Base-by-base conservation (phyloP, 1,284 basidiomycete species). In the Ganoderma boninense region DNA sequence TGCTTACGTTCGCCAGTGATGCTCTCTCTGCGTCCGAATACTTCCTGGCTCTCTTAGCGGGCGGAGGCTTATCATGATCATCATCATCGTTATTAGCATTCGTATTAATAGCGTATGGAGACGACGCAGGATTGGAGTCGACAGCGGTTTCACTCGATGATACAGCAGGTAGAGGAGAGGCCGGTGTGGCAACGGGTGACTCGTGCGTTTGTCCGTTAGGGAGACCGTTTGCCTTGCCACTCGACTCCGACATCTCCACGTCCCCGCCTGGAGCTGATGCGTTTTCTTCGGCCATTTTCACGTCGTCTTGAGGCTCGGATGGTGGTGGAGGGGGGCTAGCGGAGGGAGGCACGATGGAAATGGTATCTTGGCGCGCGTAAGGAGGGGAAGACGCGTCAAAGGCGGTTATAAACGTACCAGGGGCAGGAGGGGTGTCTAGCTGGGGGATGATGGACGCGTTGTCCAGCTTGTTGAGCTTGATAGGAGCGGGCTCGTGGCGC, bases 21-120 rank as follows among this genome's bases (percentile, higher is more conserved):
- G 86, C 87, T 75, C 82, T 83, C 77, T 88, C 87, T 65, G 87
- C 86, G 73, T 88, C 86, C 62, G 87, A 88, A 68, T 83, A 80
- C 78, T 84, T 87, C 75, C 87, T 80, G 26, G 87, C 84, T 73
- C 88, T 88, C 86, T 87, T 92, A 83, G 92, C 90, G 60, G 93
- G 93, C 32, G 90, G 92, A 20, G 89, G 91, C 73, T 86, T 84
- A 73, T 87, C 84, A 74, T 88, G 87, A 64, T 89, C 88, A 73
- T 85, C 84, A 72, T 87, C 85, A 68, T 82, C 77, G 75, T 77
- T 77, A 78, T 78, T 79, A 79, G 78, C 77, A 73, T 74, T 73
- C 71, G 73, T 74, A 78, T 75, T 77, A 80, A 84, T 86, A 71
- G 87, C 83, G 73, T 84, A 84, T 65, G 85, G 79, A 66, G 84